Conservation (phyloP, 1,284 basidiomycete genomes). For the Lignosus rhinocerotis region DNA sequence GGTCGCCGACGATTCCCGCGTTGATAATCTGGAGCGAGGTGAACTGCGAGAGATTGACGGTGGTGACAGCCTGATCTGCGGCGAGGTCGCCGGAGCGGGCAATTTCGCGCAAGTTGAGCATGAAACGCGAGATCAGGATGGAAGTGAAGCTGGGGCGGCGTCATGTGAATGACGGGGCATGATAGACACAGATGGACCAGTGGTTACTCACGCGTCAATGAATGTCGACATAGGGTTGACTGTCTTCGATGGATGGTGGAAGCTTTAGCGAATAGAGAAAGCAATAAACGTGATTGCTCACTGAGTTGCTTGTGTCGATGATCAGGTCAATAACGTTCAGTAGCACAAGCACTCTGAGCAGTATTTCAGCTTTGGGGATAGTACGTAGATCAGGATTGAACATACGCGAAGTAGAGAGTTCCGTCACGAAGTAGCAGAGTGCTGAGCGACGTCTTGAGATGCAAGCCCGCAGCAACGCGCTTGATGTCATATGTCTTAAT, state of each 20-base stretch:
- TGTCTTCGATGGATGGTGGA: background rate
- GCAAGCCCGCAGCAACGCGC: background rate
- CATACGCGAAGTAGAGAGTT: constrained; percentile 20
- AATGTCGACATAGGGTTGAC: constrained; percentile 13
- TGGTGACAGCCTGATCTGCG: background rate
- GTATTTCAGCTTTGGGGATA: background rate
- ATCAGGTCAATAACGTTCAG: constrained; percentile 12
- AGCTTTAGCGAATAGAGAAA: no score
- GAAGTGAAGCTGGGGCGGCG: constrained; percentile 8
- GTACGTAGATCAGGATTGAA: background rate
- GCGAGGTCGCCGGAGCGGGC: background rate
- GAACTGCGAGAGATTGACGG: constrained; percentile 1
- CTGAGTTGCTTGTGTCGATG: constrained; percentile 6
- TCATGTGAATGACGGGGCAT: background rate
- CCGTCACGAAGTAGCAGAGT: constrained; percentile 16
- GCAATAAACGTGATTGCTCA: background rate
- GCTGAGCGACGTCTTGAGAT: constrained; percentile 8
- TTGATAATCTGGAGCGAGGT: constrained; percentile 11
- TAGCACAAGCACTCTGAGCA: constrained; percentile 5
- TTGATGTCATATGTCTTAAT: constrained; percentile 18
- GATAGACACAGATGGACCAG: no score
- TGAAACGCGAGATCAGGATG: constrained; percentile 21
- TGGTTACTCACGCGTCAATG: constrained; percentile 12
- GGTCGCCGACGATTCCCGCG: constrained; percentile 13
- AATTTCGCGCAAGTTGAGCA: constrained; percentile 20